Evolutionary conservation across 352 stramenopile genomes (phyloP).

Genomic region (Pythium monospermum): DNA sequence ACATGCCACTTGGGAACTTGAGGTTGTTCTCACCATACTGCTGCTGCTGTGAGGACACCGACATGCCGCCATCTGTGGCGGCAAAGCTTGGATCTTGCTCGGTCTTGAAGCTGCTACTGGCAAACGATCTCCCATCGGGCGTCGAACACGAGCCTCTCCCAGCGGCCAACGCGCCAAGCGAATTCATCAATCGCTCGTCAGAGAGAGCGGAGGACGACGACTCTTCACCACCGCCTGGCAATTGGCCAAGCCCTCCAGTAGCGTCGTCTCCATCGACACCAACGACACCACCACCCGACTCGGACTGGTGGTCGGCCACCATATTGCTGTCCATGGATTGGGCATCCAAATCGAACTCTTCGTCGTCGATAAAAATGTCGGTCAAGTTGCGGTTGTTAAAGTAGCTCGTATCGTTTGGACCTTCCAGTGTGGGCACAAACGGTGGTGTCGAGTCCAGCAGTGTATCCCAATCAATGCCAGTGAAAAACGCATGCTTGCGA

Average conservation of each 20-base stretch:
- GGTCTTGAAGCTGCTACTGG: conserved; percentile 15
- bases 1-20: conserved; percentile 68
- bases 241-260: too few relatives aligned
- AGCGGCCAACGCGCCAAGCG: conserved; percentile 9
- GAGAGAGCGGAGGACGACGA: neutral
- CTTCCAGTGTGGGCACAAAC: conserved; percentile 84
- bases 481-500: conserved; percentile 62
- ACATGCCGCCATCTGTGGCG: neutral
- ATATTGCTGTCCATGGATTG: conserved; percentile 33
- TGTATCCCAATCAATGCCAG: conserved; percentile 77
- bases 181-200: conserved; percentile 19
- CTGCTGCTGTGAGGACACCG: neutral
- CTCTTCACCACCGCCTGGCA: too few relatives aligned
- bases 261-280: too few relatives aligned
- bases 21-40: conserved; percentile 25
- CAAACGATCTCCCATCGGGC: neutral
- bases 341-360: conserved; percentile 56
- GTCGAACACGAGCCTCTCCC: neutral
- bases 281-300: conserved; percentile 2
- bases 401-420: conserved; percentile 86
- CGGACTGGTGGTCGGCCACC: conserved; percentile 12
- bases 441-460: conserved; percentile 71
- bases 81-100: conserved; percentile 17
- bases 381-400: conserved; percentile 89
- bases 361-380: conserved; percentile 81